These are phyloP conservation scores for Coffea canephora DNA, from an alignment of 257 asterid species.

Conservation along the genomic window DNA sequence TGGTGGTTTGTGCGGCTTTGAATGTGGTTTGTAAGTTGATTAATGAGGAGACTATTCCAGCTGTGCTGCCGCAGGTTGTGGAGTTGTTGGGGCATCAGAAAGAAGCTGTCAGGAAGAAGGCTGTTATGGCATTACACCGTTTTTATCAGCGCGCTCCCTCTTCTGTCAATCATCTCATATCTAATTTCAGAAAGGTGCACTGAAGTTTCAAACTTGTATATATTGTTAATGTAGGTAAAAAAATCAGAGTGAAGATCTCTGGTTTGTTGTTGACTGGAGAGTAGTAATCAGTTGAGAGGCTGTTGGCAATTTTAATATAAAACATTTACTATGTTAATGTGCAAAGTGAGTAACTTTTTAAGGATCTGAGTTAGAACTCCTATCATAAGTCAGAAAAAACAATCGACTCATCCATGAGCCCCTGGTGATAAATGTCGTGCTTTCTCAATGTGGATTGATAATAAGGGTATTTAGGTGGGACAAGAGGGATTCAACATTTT, in stretches of 20 bases:
- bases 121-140: slow-evolving; percentile 94
- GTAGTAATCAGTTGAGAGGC: neutral
- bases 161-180: slow-evolving; percentile 72
- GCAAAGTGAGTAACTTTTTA: neutral
- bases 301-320: neutral
- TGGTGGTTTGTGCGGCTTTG: slow-evolving; percentile 86
- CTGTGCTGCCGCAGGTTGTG: slow-evolving; percentile 89
- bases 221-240: neutral
- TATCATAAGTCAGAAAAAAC: neutral
- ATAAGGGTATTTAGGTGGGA: neutral
- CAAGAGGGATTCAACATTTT: neutral
- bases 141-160: slow-evolving; percentile 82
- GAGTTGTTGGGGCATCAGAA: slow-evolving; percentile 78
- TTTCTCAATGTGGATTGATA: too few relatives aligned
- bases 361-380: neutral
- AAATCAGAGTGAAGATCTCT: neutral
- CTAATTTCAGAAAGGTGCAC: slow-evolving; percentile 87
- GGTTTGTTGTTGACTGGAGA: neutral
- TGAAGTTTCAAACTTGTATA: slow-evolving; percentile 5
- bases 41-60: slow-evolving; percentile 96
- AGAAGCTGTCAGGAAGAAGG: slow-evolving; percentile 95
- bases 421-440: neutral
- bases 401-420: too few relatives aligned
- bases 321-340: neutral
- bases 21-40: slow-evolving; percentile 91